phyloP scores from a whole-genome alignment of 2,329 filamentous ascomycete species.

The Ophiocordyceps sinensis region DNA sequence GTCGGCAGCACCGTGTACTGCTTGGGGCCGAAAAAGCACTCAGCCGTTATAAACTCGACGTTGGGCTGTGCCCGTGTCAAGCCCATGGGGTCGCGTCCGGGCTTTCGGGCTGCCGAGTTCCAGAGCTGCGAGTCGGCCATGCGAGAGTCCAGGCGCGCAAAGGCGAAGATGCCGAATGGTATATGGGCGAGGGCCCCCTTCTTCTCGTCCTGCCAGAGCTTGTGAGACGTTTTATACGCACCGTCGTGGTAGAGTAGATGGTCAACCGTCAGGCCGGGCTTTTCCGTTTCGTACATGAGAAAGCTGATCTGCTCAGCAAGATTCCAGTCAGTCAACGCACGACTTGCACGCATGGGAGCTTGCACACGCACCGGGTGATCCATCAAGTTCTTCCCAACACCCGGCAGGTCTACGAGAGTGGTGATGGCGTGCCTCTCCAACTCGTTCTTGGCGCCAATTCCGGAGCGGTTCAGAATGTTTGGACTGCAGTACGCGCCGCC shows the following conservation, averaged over 20 bases:
- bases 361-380: constrained; percentile 19
- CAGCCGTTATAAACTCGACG: constrained; percentile 47
- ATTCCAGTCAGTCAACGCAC: not conserved
- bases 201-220: constrained; percentile 43
- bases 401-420: constrained; percentile 26
- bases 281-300: constrained; percentile 44
- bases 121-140: constrained; percentile 39
- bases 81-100: constrained; percentile 48
- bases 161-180: constrained; percentile 49
- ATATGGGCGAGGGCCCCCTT: constrained; percentile 44
- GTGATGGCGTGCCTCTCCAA: constrained; percentile 24
- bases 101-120: constrained; percentile 29
- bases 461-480: constrained; percentile 35
- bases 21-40: constrained; percentile 46
- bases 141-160: constrained; percentile 44
- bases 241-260: constrained; percentile 36
- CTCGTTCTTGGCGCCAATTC: constrained; percentile 31
- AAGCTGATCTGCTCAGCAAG: constrained; percentile 31
- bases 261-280: constrained; percentile 38
- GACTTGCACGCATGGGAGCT: not conserved
- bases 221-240: constrained; percentile 32
- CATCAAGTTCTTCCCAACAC: constrained; percentile 35
- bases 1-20: constrained; percentile 39
- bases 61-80: constrained; percentile 41
- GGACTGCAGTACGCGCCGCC: constrained; percentile 36